Percentiles rank a stretch among this genome's conserved stretches.
phyloP scores from a whole-genome alignment of 306 rosid genomes.

The Prunus salicina region DNA sequence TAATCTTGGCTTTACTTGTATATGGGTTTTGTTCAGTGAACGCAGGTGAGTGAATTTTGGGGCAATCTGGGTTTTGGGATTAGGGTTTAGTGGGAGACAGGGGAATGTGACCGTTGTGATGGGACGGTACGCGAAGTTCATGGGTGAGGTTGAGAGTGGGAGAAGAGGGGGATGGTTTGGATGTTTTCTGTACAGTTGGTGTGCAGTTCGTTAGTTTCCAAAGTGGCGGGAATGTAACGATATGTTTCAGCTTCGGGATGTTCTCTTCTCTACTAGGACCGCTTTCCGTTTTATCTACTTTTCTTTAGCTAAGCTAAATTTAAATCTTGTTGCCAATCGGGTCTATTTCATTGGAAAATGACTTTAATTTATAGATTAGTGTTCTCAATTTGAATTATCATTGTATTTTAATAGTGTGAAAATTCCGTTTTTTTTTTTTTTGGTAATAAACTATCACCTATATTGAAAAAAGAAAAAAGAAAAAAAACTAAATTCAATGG shows the following conservation, averaged over 20 bases:
- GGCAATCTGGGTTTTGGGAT: constrained; percentile 19
- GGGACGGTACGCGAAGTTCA: constrained; percentile 48
- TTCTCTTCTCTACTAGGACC: not conserved
- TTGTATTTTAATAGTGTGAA: too few relatives aligned
- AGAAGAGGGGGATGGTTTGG: not conserved
- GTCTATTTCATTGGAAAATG: too few relatives aligned
- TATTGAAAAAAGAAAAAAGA: too few relatives aligned
- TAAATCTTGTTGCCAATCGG: too few relatives aligned
- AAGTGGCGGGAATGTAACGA: constrained; percentile 24
- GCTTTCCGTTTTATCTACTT: too few relatives aligned
- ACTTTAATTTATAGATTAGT: too few relatives aligned
- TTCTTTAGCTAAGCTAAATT: not conserved
- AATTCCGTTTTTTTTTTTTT: too few relatives aligned
- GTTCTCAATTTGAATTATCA: too few relatives aligned
- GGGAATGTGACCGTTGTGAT: constrained; percentile 33
- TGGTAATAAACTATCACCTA: too few relatives aligned
- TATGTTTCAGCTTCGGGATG: not conserved
- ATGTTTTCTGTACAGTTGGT: not conserved
- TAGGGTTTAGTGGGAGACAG: constrained; percentile 12
- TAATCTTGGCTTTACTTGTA: constrained; percentile 8
- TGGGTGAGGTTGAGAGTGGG: constrained; percentile 29
- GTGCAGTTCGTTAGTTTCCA: not conserved
- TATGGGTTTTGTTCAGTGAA: constrained; percentile 19
- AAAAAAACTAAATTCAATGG: too few relatives aligned
- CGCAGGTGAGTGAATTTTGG: constrained; percentile 26